Evolutionary conservation across 2,329 filamentous ascomycete species (phyloP), one percentile per base, ranked within the genome.

Genomic region (Colletotrichum plurivorum): DNA sequence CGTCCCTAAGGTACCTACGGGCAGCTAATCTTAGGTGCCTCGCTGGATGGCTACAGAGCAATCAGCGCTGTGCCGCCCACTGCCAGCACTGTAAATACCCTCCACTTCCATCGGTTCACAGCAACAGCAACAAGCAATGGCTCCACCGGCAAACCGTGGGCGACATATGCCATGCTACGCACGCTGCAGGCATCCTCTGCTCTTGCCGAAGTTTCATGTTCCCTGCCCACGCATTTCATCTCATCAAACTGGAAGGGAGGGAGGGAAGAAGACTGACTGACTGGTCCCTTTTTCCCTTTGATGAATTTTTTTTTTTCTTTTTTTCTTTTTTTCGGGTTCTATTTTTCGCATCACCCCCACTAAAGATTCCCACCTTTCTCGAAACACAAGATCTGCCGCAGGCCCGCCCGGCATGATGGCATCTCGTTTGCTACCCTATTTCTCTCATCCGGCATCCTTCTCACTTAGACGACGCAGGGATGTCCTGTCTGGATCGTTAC

Each of bases 351-450:
- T 52, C 41, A 49, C 22, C 62, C 66, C 66, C 66, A 66, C 62
- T 56, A 43, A 43, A 43, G 1, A 8, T n/a, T 13, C 45, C 61
- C 61, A 51, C 27, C 54, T 54, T 59, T 69, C 51, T 67, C 67
- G 62, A 69, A 69, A 69, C 67, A 61, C 62, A 43, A 60, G 54
- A 66, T 69, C 66, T 60, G 61, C 61, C 49, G 66, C 66, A 65
- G 55, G 53, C 66, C 61, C 61, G 53, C 54, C 49, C 22, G 39
- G n/a, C 36, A n/a, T 66, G 48, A 48, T 65, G 22, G 36, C 54
- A 51, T 60, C 58, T 45, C 48, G 45, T 52, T 25, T 43, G 36
- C 58, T 20, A 25, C 18, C 16, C 16, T n/a, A 43, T 27, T 45
- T 43, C 27, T 57, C 27, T n/a, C 48, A 12, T 43, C 27, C 45